These are phyloP conservation scores for Voacanga thouarsii DNA, from an alignment of 257 asterid species.

Conservation along the genomic window DNA sequence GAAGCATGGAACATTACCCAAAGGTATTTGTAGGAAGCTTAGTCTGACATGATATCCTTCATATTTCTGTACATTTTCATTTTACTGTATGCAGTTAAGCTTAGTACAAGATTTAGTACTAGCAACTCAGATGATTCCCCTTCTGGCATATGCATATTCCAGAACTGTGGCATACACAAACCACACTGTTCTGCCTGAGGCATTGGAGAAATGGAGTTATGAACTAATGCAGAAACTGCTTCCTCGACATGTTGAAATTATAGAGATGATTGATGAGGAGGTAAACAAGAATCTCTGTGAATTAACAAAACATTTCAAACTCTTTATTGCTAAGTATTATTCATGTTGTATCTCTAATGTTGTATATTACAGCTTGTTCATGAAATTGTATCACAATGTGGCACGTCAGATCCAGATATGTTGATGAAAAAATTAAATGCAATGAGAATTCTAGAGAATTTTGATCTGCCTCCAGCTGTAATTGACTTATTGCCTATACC, in stretches of 20 bases:
- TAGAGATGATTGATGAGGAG: constrained; percentile 78
- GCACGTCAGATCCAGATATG: constrained; percentile 48
- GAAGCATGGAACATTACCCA: constrained; percentile 80
- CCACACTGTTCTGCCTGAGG: constrained; percentile 91
- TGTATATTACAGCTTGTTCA: constrained; percentile 55
- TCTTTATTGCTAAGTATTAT: constrained; percentile 19
- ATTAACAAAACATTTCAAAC: constrained; percentile 15
- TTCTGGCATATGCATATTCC: constrained; percentile 27
- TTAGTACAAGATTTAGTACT: constrained; percentile 2
- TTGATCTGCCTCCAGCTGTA: constrained; percentile 62
- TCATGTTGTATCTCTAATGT: constrained; percentile 13
- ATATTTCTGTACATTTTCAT: neutral
- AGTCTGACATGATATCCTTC: constrained; percentile 1
- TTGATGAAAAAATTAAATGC: constrained; percentile 51
- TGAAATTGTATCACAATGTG: constrained; percentile 58
- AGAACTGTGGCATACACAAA: constrained; percentile 92
- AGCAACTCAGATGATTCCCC: constrained; percentile 25
- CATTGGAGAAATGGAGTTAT: constrained; percentile 87
- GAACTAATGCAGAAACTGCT: constrained; percentile 75
- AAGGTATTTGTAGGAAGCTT: constrained; percentile 36
- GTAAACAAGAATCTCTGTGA: constrained; percentile 29
- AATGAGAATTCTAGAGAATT: constrained; percentile 78
- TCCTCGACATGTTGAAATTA: constrained; percentile 84
- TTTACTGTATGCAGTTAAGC: neutral
- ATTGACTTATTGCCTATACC: constrained; percentile 33